Evolutionary conservation across 2,329 filamentous ascomycete genomes (phyloP).

Genomic region (Arthrobotrys entomopaga): DNA sequence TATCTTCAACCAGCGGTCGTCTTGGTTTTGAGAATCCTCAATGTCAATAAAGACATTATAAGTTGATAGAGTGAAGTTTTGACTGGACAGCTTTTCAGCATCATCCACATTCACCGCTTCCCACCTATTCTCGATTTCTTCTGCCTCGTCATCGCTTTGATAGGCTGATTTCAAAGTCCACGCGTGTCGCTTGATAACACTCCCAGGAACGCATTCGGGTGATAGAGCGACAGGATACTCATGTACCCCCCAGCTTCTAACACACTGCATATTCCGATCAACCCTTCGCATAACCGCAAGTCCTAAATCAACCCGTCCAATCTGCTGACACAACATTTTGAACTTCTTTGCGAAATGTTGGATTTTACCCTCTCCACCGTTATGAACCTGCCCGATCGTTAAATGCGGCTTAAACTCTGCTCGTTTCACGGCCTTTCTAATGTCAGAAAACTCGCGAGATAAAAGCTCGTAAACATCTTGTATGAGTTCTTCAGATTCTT

Average conservation of each 20-base stretch:
- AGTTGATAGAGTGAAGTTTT: constrained; percentile 61
- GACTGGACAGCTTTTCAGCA: constrained; percentile 24
- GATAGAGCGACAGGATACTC: constrained; percentile 34
- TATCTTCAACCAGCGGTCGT: constrained; percentile 60
- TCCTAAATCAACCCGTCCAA: constrained; percentile 54
- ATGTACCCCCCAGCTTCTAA: constrained; percentile 33
- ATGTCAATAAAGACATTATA: constrained; percentile 65
- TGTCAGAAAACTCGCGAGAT: constrained; percentile 39
- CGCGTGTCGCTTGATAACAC: constrained; percentile 13
- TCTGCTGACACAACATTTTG: constrained; percentile 44
- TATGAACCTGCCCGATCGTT: constrained; percentile 70
- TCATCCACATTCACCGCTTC: constrained; percentile 14
- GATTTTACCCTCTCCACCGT: constrained; percentile 61
- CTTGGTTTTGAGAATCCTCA: constrained; percentile 61
- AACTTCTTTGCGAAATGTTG: constrained; percentile 21
- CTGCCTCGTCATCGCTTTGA: constrained; percentile 59
- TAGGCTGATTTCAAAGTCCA: constrained; percentile 25
- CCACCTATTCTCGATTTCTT: constrained; percentile 58
- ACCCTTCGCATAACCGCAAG: constrained; percentile 57
- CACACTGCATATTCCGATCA: constrained; percentile 67
- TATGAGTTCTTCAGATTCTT: constrained; percentile 43
- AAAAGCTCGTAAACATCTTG: constrained; percentile 47
- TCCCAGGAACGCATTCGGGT: constrained; percentile 32
- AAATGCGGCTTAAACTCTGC: constrained; percentile 66
- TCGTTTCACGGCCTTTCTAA: constrained; percentile 42